Conservation (phyloP, 371 early-diverging fungal genomes). For the Mortierella sp. region DNA sequence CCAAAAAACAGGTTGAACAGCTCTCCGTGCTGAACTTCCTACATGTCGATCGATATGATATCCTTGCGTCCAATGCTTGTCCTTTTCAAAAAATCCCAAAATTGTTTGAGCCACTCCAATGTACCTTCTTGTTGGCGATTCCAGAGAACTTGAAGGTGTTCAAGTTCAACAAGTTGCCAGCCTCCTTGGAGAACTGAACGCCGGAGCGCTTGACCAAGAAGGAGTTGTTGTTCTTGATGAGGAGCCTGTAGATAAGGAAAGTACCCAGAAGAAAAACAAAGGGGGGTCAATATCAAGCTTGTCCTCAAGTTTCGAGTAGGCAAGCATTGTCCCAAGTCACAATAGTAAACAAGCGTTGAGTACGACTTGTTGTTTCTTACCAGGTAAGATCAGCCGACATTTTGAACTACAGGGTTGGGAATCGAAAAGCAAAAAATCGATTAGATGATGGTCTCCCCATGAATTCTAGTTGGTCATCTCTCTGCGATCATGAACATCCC, state of each 20-base stretch:
- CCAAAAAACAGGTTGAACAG: neutral
- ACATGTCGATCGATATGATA: neutral
- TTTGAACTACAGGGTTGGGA: slow-evolving; percentile 34
- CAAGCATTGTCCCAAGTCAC: neutral
- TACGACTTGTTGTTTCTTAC: slow-evolving; percentile 22
- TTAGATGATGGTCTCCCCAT: slow-evolving; percentile 53
- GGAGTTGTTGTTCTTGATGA: slow-evolving; percentile 88
- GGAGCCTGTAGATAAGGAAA: slow-evolving; percentile 68
- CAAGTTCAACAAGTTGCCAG: slow-evolving; percentile 87
- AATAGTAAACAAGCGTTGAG: neutral
- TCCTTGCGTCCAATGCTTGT: neutral
- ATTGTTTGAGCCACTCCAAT: neutral
- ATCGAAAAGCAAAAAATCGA: slow-evolving; percentile 22
- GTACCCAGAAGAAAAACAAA: slow-evolving; percentile 1
- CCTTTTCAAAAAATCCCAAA: neutral
- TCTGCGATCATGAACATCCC: neutral
- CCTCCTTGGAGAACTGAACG: slow-evolving; percentile 85
- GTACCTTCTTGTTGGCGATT: slow-evolving; percentile 84
- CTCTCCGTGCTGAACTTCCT: too few relatives aligned
- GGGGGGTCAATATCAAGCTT: neutral
- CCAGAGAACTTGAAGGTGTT: slow-evolving; percentile 93
- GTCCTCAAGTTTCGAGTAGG: neutral
- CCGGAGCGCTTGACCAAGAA: slow-evolving; percentile 93
- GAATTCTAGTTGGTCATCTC: neutral
- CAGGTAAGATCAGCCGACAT: slow-evolving; percentile 59